These are phyloP conservation scores for Aspergillus caelatus DNA, from an alignment of 2,329 filamentous ascomycete species.

Conservation along the genomic window DNA sequence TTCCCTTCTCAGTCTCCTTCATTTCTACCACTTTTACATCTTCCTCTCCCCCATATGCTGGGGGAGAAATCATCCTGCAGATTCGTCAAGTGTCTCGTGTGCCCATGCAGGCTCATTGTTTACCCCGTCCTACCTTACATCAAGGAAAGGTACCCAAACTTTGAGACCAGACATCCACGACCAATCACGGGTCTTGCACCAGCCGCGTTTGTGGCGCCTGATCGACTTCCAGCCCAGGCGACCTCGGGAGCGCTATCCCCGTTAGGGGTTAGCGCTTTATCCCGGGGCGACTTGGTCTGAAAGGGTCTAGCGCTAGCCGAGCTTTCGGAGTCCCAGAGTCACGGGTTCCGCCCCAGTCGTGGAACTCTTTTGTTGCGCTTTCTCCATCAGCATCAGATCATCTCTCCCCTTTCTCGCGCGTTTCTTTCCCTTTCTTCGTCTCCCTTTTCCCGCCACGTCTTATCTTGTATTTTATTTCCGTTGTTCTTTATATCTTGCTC, in stretches of 20 bases:
- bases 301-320: conserved; percentile 33
- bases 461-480: not conserved
- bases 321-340: conserved; percentile 34
- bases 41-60: not conserved
- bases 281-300: conserved; percentile 22
- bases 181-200: conserved; percentile 22
- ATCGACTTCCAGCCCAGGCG: conserved; percentile 32
- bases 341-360: conserved; percentile 35
- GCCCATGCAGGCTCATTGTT: conserved; percentile 8
- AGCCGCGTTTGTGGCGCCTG: conserved; percentile 23
- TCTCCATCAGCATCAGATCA: conserved; percentile 24
- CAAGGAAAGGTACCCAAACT: conserved; percentile 18
- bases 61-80: not conserved
- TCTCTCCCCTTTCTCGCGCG: conserved; percentile 11
- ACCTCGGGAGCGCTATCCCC: conserved; percentile 41
- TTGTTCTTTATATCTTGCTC: conserved; percentile 9
- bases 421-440: conserved; percentile 8
- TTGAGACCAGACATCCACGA: conserved; percentile 15
- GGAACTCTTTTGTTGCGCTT: conserved; percentile 21
- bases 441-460: conserved; percentile 8
- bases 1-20: not conserved
- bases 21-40: not conserved
- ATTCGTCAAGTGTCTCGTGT: conserved; percentile 5
- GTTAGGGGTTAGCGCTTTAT: conserved; percentile 22
- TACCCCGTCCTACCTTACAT: conserved; percentile 14